Base-by-base conservation (phyloP, 768 basidiomycete genomes). In the Trametes cinnabarina region DNA sequence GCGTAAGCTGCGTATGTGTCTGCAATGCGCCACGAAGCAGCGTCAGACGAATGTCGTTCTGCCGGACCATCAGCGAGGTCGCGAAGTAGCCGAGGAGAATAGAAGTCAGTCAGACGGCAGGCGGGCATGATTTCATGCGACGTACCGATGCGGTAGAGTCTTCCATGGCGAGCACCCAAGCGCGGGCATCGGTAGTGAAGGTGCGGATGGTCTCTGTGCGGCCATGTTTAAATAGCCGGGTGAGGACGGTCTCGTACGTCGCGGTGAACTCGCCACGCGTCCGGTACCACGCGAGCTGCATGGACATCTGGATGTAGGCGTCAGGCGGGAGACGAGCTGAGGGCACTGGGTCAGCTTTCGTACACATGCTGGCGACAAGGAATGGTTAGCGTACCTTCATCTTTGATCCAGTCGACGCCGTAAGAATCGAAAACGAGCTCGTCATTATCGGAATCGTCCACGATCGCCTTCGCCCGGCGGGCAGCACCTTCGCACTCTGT, bases 221-320 rank as follows among this genome's bases (percentile, higher is more conserved):
- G 15, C 93, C 95, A 61, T 87, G 84, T 58, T 87, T 77, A 75
- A 95, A 95, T 71, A 90, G 80, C 23, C 93, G 83, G 2, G 95
- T 96, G 30, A 95, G 80, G 0, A 87, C 91, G 0, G 94, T 97
- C 73, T 98, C 95, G 69, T 98, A 97, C 7, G 91, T 93, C 1
- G 95, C 92, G 3, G 92, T 91, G 65, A 92, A 87, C 57, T 77
- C 73, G 11, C 84, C 85, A 44, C 86, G 88, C 20, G 85, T 83
- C 68, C 82, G 83, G 74, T 89, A 92, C 87, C 90, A 97, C 3
- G 94, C 94, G 10, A 97, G 81, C 68, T 98, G 95, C 19, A 97
- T 77, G 0, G 85, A 90, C 82, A 96, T 89, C 69, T 98, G 95
- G 47, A 96, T 81, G 73, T 83, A 97, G 1, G 90, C 90, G 67